Evolutionary conservation across 495 filamentous ascomycete genomes (phyloP), one percentile per base, ranked within the genome.

Genomic region (Aspergillus bridgeri): DNA sequence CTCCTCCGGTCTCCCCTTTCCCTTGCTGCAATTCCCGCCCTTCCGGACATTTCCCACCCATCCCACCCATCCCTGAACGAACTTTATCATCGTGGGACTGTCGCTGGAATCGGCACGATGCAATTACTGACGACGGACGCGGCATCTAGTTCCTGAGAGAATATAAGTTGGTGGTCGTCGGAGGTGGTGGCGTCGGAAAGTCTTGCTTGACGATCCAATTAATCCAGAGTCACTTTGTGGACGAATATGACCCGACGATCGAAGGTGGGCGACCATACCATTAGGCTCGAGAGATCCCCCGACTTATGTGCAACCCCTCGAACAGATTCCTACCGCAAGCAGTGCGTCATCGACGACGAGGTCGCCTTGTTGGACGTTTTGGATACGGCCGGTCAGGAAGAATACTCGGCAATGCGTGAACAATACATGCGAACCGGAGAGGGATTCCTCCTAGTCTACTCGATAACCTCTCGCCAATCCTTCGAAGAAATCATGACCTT

Each of bases 351-450:
- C 72, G 94, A 98, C 71, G 94, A 97, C 65, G 94, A 98, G 74
- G 90, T 97, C 61, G 95, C 94, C 45, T 83, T 97, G 53, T 87
- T 98, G 69, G 94, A 98, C 72, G 93, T 98, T 53, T 86, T 98
- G 65, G 94, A 98, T 73, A 98, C 94, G 49, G 94, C 94, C 53
- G 94, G 94, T 53, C 94, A 98, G 76, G 94, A 98, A 75, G 94
- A 98, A 76, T 98, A 98, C 79, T 96, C 92, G 42, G 94, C 94
- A 52, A 98, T 98, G 94, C 86, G 94, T 61, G 94, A 98, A 79
- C 94, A 98, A 79, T 98, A 98, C 82, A 98, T 98, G 94, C 89
- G 94, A 65, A 98, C 95, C 38, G 94, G 94, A 68, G 94, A 98
- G 78, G 94, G 94, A 45, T 98, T 98, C 78, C 82, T 98, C 61